A percentile compares a stretch with the other conserved stretches of the same genome.
phyloP scores from a whole-genome alignment of 2,329 filamentous ascomycete genomes.

The Camillea tinctor region DNA sequence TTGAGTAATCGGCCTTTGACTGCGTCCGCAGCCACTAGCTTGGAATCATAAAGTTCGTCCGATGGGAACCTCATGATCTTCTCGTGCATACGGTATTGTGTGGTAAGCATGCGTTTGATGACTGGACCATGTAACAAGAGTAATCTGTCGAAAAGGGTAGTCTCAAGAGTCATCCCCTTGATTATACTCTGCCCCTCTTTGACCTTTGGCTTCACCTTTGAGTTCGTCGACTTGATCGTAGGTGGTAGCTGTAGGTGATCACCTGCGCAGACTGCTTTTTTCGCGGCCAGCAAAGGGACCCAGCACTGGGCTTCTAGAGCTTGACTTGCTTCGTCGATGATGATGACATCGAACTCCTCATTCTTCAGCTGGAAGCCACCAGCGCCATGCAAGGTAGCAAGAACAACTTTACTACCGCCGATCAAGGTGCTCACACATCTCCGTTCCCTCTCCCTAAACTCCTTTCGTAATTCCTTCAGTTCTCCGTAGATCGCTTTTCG shows the following conservation, averaged over 20 bases:
- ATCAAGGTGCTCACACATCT: slow-evolving; percentile 78
- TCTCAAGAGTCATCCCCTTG: slow-evolving; percentile 68
- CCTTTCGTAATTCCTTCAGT: slow-evolving; percentile 79
- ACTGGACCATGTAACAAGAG: slow-evolving; percentile 74
- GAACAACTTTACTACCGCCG: slow-evolving; percentile 76
- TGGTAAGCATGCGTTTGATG: slow-evolving; percentile 94
- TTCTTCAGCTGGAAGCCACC: slow-evolving; percentile 79
- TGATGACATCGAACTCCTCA: slow-evolving; percentile 85
- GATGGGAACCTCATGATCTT: slow-evolving; percentile 95
- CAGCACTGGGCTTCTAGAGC: slow-evolving; percentile 96
- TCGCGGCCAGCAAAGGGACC: slow-evolving; percentile 79
- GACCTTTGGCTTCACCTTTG: slow-evolving; percentile 37
- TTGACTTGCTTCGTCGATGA: slow-evolving; percentile 95
- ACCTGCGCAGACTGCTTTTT: slow-evolving; percentile 85
- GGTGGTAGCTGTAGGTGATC: slow-evolving; percentile 94
- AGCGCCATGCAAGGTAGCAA: slow-evolving; percentile 89
- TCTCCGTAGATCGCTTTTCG: slow-evolving; percentile 80
- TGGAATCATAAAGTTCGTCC: slow-evolving; percentile 78
- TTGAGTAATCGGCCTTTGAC: slow-evolving; percentile 75
- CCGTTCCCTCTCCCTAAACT: slow-evolving; percentile 82
- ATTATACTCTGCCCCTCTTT: slow-evolving; percentile 38
- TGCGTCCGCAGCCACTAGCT: slow-evolving; percentile 74
- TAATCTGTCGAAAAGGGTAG: slow-evolving; percentile 89
- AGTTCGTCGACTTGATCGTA: slow-evolving; percentile 80
- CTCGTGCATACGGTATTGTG: slow-evolving; percentile 97